Evolutionary conservation across 129 eudicot species (phyloP).

Genomic region (Artemisia argyi): DNA sequence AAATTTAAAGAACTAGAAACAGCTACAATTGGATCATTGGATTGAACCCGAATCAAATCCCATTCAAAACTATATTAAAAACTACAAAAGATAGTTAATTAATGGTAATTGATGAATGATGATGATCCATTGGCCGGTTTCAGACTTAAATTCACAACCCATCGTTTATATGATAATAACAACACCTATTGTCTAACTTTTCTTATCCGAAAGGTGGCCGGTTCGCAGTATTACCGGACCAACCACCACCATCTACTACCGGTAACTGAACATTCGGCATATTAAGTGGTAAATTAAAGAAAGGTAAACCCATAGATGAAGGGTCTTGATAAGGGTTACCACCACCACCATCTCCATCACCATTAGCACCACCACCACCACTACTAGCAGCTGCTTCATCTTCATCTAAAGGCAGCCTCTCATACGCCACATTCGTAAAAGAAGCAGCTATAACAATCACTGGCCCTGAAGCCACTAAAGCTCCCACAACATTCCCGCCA

Average conservation of each 20-base stretch:
- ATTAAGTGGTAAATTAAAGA: constrained; percentile 60
- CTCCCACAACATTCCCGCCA: constrained; percentile 76
- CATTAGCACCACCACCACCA: constrained; percentile 32
- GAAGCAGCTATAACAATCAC: constrained; percentile 77
- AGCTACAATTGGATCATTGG: constrained; percentile 21
- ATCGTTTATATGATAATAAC: too few species aligned
- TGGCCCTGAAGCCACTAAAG: constrained; percentile 74
- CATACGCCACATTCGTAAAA: constrained; percentile 82
- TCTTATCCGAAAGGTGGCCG: constrained; percentile 41
- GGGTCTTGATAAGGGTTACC: constrained; percentile 57
- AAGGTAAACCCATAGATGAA: constrained; percentile 63
- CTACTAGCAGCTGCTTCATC: constrained; percentile 49
- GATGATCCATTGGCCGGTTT: constrained; percentile 22
- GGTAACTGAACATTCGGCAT: constrained; percentile 65
- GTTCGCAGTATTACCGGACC: constrained; percentile 42
- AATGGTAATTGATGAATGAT: constrained; percentile 24
- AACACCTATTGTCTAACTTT: constrained; percentile 24
- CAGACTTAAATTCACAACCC: too few species aligned
- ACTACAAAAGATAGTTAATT: not conserved
- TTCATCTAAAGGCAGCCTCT: constrained; percentile 74
- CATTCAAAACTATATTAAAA: not conserved
- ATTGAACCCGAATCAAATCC: not conserved
- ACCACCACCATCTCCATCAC: constrained; percentile 38
- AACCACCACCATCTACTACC: constrained; percentile 44
- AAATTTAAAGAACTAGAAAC: constrained; percentile 7